These are phyloP conservation scores for Aspergillus diversus DNA, from an alignment of 495 filamentous ascomycete genomes.

Conservation along the genomic window DNA sequence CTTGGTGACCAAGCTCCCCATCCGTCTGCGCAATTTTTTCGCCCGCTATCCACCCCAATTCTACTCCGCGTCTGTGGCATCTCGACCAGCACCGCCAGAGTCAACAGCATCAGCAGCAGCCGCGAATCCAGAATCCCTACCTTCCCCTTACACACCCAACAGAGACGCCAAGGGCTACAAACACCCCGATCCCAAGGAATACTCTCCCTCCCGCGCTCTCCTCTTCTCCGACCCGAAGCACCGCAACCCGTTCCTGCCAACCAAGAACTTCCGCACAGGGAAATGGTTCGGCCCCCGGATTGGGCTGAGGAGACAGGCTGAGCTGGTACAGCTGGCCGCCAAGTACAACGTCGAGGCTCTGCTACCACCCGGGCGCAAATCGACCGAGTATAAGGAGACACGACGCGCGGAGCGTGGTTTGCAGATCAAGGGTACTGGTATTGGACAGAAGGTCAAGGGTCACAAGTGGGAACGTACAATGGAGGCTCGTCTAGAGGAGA, in stretches of 20 bases:
- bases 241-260: constrained; percentile 76
- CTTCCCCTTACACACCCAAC: constrained; percentile 53
- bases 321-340: constrained; percentile 83
- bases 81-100: constrained; percentile 41
- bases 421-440: constrained; percentile 84
- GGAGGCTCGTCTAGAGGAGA: constrained; percentile 79
- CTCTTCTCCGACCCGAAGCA: constrained; percentile 37
- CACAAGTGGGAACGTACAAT: constrained; percentile 89
- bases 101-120: constrained; percentile 26
- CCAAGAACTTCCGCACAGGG: constrained; percentile 70
- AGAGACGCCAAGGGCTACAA: constrained; percentile 48
- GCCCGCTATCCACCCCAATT: constrained; percentile 77
- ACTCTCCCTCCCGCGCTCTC: constrained; percentile 40
- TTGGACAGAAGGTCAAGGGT: constrained; percentile 92
- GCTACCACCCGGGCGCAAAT: constrained; percentile 77
- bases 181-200: constrained; percentile 37
- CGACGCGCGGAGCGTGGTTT: constrained; percentile 73
- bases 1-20: constrained; percentile 50
- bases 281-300: constrained; percentile 80
- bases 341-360: constrained; percentile 82
- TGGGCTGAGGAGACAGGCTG: constrained; percentile 85
- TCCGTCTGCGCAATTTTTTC: constrained; percentile 83
- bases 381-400: constrained; percentile 66
- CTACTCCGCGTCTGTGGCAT: constrained; percentile 45
- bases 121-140: constrained; percentile 38